Base-by-base conservation (phyloP, 306 rosid genomes). In the Geum urbanum region DNA sequence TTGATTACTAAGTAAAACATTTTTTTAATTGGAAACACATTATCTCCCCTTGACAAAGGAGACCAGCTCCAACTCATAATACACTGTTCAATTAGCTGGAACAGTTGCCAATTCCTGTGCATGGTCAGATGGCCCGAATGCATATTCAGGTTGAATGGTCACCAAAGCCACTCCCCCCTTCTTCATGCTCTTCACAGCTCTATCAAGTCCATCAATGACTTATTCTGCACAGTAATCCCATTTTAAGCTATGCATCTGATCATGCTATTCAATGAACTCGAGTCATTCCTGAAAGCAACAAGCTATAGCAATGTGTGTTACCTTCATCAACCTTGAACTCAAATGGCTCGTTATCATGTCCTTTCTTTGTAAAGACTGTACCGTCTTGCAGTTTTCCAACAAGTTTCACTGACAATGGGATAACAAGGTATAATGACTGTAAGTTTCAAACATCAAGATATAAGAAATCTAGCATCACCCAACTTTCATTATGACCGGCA, bases 241-340 rank as follows among this genome's bases (percentile, higher is more conserved):
- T 32, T 35, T 63, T 44, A 16, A 54, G 40, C 2, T 2, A 27
- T 1, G 32, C 2, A 27, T 27, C 1, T 27, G 32, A 27, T n/a
- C n/a, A 2, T 27, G 32, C 2, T 27, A 27, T 27, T 27, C 32
- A 27, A 27, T 27, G 32, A 27, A 27, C 32, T 2, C 32, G 2
- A 27, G 32, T 6, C 10, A 3, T 37, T 64, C 12, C 12, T 2
- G 1, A 22, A 12, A 35, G 9, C 39, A 35, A 22, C 52, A 18
- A 14, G 35, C 3, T 27, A 54, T 27, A 50, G 2, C 45, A 2
- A 9, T 20, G 12, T 7, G 5, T 2, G 14, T 72, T 77, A 88
- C 98, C 98, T 43, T 92, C 96, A 24, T 90, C 96, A n/a, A 78
- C 83, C 73, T 81, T 86, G 81, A 90, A 92, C 76, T 90, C 92